Conservation (phyloP, 495 filamentous ascomycete species). For the Symbiotaphrina buchneri region DNA sequence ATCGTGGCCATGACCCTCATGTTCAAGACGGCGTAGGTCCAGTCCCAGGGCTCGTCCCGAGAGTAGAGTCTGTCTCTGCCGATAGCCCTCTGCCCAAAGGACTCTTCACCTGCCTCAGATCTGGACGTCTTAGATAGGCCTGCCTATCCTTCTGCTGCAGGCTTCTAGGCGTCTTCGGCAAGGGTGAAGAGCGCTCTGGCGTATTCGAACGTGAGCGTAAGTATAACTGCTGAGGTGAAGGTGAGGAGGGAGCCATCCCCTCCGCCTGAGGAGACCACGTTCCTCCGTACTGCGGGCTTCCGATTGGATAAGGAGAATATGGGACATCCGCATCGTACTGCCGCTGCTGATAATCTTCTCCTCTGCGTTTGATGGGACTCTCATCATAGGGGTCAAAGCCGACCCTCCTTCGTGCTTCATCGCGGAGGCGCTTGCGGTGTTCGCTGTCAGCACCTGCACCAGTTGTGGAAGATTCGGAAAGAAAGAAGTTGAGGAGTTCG, state of each 20-base stretch:
- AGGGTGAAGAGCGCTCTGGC: too few species aligned
- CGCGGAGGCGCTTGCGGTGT: constrained; percentile 42
- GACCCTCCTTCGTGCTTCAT: constrained; percentile 51
- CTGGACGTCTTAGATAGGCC: too few species aligned
- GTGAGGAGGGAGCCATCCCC: too few species aligned
- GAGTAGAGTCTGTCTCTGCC: constrained; percentile 1
- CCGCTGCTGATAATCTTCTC: constrained; percentile 35
- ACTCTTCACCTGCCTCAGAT: too few species aligned
- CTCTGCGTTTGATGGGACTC: constrained; percentile 38
- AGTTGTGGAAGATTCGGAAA: constrained; percentile 56
- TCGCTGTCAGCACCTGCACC: constrained; percentile 51
- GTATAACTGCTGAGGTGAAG: too few species aligned
- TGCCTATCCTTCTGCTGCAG: too few species aligned
- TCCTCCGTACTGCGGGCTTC: not conserved
- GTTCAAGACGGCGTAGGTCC: too few species aligned
- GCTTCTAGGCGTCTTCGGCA: too few species aligned
- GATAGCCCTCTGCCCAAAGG: constrained; percentile 1
- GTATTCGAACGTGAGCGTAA: too few species aligned
- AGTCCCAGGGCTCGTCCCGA: constrained; percentile 2
- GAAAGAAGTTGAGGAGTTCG: constrained; percentile 83
- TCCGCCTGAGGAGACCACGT: too few species aligned
- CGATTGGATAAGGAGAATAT: not conserved
- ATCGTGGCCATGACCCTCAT: too few species aligned
- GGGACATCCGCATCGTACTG: not conserved
- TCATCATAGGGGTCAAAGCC: constrained; percentile 79